Conservation (phyloP, 192 early-diverging fungal species). For the Umbelopsis isabellina region DNA sequence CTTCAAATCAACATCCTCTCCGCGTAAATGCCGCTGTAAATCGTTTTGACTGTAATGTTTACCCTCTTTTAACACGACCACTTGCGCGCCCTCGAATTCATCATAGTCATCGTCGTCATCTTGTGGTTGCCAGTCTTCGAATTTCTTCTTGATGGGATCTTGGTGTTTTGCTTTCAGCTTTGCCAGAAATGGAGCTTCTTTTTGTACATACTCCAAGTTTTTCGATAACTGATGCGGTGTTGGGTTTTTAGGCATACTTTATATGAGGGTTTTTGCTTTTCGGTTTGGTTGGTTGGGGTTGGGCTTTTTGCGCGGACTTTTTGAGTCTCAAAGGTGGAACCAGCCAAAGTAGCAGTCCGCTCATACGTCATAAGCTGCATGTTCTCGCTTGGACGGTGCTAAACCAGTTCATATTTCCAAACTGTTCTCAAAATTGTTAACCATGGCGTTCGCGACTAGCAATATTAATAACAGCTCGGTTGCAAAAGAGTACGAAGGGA, state of each 20-base stretch:
- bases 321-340: not conserved
- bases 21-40: conserved; percentile 9
- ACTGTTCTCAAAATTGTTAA: not conserved
- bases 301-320: conserved; percentile 11
- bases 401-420: conserved; percentile 2
- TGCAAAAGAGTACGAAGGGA: conserved; percentile 48
- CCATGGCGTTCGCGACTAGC: conserved; percentile 1
- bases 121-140: conserved; percentile 34
- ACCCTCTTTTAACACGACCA: conserved; percentile 31
- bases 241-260: conserved; percentile 20
- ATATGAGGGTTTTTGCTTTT: not conserved
- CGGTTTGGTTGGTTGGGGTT: too few species aligned
- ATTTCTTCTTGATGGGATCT: conserved; percentile 28
- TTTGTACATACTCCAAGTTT: conserved; percentile 40
- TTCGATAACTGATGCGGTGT: conserved; percentile 39
- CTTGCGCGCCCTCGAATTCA: conserved; percentile 41
- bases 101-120: conserved; percentile 41
- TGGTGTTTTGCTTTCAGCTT: conserved; percentile 26
- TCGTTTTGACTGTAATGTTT: conserved; percentile 13
- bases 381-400: conserved; percentile 1
- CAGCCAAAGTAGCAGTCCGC: not conserved
- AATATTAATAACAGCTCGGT: not conserved
- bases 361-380: conserved; percentile 4
- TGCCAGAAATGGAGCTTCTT: conserved; percentile 37
- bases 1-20: not conserved